Percentiles rank a stretch among this genome's conserved stretches.
Evolutionary conservation across 345 rosid genomes (phyloP).

Genomic region (Moricandia moricandioides): DNA sequence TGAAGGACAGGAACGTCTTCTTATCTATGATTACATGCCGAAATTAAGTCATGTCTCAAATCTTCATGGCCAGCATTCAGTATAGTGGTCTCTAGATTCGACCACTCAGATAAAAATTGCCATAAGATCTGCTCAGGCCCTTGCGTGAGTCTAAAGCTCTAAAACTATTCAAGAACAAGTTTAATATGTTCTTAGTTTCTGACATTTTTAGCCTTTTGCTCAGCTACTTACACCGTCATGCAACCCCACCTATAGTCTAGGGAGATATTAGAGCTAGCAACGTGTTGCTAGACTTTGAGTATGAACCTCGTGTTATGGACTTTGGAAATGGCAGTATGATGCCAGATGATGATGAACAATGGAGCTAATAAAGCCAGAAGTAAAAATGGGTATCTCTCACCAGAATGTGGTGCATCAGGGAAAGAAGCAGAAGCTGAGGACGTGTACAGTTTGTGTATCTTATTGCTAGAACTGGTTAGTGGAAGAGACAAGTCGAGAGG

Average conservation of each 20-base stretch:
- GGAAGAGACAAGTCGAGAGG: constrained; percentile 85
- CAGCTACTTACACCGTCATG: too few species aligned
- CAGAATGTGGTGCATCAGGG: constrained; percentile 69
- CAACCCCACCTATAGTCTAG: constrained; percentile 35
- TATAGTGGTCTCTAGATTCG: too few species aligned
- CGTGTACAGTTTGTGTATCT: constrained; percentile 93
- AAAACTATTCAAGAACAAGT: too few species aligned
- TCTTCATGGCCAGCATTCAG: too few species aligned
- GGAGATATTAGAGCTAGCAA: constrained; percentile 64
- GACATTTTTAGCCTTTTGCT: too few species aligned
- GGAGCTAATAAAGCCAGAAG: constrained; percentile 42
- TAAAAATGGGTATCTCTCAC: constrained; percentile 72
- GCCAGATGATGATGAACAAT: constrained; percentile 57
- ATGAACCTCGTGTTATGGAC: constrained; percentile 65
- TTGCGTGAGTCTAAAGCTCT: too few species aligned
- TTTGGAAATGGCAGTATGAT: constrained; percentile 86
- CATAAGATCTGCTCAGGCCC: too few species aligned
- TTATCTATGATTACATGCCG: too few species aligned
- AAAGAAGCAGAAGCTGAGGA: constrained; percentile 54
- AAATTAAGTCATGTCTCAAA: too few species aligned
- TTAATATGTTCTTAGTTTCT: too few species aligned
- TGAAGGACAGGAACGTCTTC: too few species aligned
- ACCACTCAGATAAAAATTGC: too few species aligned
- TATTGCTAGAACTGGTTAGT: constrained; percentile 61
- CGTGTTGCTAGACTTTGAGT: constrained; percentile 62